These are phyloP conservation scores for Claviceps cyperi DNA, from an alignment of 2,329 filamentous ascomycete species.

Conservation along the genomic window DNA sequence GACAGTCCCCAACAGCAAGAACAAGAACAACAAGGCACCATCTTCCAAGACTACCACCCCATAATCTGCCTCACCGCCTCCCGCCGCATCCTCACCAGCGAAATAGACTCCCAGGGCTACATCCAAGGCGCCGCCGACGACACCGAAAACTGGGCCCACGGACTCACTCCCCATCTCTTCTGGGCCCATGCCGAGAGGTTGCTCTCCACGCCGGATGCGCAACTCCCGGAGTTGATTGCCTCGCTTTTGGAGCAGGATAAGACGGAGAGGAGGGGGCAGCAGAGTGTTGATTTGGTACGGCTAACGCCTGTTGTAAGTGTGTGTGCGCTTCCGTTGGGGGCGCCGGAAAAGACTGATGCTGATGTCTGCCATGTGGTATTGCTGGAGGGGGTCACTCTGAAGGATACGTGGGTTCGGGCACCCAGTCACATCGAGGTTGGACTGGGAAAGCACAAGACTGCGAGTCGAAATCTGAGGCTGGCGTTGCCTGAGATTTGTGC, in stretches of 20 bases:
- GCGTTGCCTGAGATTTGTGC: constrained; percentile 48
- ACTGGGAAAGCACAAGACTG: constrained; percentile 59
- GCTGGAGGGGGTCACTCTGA: constrained; percentile 26
- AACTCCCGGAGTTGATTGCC: constrained; percentile 38
- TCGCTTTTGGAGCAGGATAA: constrained; percentile 15
- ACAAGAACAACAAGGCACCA: constrained; percentile 2
- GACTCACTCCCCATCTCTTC: constrained; percentile 64
- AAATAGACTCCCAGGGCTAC: constrained; percentile 51
- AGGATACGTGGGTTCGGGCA: constrained; percentile 25
- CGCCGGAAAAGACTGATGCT: neutral
- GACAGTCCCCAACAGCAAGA: too few relatives aligned
- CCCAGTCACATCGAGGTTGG: constrained; percentile 39
- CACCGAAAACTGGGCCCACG: constrained; percentile 80
- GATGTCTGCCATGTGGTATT: constrained; percentile 28
- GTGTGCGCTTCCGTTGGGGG: constrained; percentile 17
- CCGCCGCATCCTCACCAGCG: constrained; percentile 51
- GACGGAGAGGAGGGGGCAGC: neutral
- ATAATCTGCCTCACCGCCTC: constrained; percentile 81
- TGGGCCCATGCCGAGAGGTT: constrained; percentile 55
- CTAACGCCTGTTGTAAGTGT: constrained; percentile 25
- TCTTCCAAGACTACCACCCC: constrained; percentile 49
- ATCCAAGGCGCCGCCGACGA: constrained; percentile 94
- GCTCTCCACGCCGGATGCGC: constrained; percentile 49
- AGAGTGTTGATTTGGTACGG: neutral
- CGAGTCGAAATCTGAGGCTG: constrained; percentile 66